phyloP scores from a whole-genome alignment of 2,329 filamentous ascomycete species.

The Fusarium armeniacum region DNA sequence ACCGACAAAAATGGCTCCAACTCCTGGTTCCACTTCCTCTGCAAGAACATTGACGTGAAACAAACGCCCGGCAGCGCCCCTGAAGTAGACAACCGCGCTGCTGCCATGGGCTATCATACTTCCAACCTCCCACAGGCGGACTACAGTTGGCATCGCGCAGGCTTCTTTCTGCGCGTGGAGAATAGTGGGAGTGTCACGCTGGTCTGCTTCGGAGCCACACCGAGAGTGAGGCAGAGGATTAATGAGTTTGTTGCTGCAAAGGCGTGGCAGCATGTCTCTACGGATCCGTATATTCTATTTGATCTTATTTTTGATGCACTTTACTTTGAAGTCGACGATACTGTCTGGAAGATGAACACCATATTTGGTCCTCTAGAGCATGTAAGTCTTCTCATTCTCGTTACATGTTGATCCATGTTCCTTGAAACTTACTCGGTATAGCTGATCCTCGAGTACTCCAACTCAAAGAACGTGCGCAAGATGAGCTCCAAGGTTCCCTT shows the following conservation, averaged over 20 bases:
- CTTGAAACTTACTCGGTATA: constrained; percentile 7
- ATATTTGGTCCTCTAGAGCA: constrained; percentile 51
- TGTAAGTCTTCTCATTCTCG: constrained; percentile 30
- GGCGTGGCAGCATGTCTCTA: constrained; percentile 45
- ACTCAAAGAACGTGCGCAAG: constrained; percentile 45
- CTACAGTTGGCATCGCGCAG: constrained; percentile 49
- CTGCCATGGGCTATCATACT: constrained; percentile 44
- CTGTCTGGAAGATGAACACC: constrained; percentile 51
- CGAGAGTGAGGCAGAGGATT: constrained; percentile 42
- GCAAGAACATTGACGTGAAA: constrained; percentile 52
- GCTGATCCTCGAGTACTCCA: constrained; percentile 48
- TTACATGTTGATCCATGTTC: not conserved
- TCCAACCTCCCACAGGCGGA: constrained; percentile 49
- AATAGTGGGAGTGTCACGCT: constrained; percentile 39
- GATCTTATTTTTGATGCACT: constrained; percentile 51
- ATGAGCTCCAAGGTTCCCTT: constrained; percentile 50
- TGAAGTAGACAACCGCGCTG: constrained; percentile 48
- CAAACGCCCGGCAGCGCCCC: constrained; percentile 35
- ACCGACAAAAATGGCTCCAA: constrained; percentile 46
- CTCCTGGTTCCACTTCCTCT: constrained; percentile 56
- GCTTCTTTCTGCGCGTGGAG: constrained; percentile 49
- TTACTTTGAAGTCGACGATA: constrained; percentile 50
- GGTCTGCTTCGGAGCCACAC: constrained; percentile 49
- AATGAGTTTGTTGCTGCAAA: constrained; percentile 44
- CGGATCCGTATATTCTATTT: constrained; percentile 51